Percentiles rank a stretch among this genome's conserved stretches.
Conservation (phyloP, 306 rosid genomes). For the Herpetospermum pedunculosum region DNA sequence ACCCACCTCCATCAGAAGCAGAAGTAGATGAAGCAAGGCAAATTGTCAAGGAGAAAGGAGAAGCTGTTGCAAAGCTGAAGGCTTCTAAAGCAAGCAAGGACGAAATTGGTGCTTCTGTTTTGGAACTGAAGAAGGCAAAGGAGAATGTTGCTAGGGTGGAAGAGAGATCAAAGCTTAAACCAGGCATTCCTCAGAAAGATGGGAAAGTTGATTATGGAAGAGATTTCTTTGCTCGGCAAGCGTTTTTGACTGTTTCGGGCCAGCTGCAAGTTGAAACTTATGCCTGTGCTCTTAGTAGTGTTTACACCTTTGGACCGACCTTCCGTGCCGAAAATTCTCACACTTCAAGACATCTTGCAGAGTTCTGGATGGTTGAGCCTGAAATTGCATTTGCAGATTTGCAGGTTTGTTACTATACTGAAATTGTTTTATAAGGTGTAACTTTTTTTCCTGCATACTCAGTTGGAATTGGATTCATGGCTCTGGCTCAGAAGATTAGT, state of each 20-base stretch:
- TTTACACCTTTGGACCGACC: conserved; percentile 96
- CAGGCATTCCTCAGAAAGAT: conserved; percentile 74
- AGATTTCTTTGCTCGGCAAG: conserved; percentile 97
- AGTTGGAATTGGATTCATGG: background rate
- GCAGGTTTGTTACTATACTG: conserved; percentile 28
- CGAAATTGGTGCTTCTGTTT: conserved; percentile 53
- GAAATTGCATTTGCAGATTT: conserved; percentile 95
- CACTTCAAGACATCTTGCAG: conserved; percentile 93
- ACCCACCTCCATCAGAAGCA: conserved; percentile 74
- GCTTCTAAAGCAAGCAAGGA: conserved; percentile 53
- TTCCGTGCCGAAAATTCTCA: conserved; percentile 98
- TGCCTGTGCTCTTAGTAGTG: conserved; percentile 72
- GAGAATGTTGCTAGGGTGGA: conserved; percentile 45
- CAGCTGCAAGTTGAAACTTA: conserved; percentile 93
- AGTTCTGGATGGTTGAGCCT: conserved; percentile 99
- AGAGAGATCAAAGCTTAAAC: conserved; percentile 78
- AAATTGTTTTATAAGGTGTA: background rate
- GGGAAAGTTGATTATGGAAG: conserved; percentile 73
- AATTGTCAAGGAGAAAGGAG: conserved; percentile 61
- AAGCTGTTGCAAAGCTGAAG: conserved; percentile 54
- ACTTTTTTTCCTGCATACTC: background rate
- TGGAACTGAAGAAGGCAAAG: conserved; percentile 59
- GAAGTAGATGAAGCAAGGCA: conserved; percentile 60
- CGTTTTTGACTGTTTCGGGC: conserved; percentile 93
- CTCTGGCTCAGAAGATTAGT: background rate